These are phyloP conservation scores for Nephelium lappaceum DNA, from an alignment of 345 rosid genomes.

Conservation along the genomic window DNA sequence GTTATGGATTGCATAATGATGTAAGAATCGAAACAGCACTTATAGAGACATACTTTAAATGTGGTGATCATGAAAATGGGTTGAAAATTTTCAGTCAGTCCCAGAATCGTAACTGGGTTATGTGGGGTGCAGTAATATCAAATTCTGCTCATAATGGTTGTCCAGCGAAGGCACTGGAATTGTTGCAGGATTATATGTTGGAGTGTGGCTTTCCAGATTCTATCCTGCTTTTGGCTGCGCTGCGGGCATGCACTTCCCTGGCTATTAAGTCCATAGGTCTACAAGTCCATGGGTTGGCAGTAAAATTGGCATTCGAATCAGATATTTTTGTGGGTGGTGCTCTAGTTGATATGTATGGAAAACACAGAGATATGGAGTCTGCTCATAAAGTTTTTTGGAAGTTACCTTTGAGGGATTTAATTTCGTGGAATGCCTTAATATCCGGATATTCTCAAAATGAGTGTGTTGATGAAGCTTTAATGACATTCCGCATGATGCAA, in stretches of 20 bases:
- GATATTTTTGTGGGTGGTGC: slow-evolving; percentile 46
- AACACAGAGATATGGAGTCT: slow-evolving; percentile 38
- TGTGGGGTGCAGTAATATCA: slow-evolving; percentile 47
- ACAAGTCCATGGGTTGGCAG: slow-evolving; percentile 43
- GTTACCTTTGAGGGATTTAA: slow-evolving; percentile 38
- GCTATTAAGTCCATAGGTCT: slow-evolving; percentile 32
- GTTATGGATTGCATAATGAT: slow-evolving; percentile 39
- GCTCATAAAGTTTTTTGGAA: slow-evolving; percentile 35
- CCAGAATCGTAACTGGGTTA: slow-evolving; percentile 31
- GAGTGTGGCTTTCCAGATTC: slow-evolving; percentile 41
- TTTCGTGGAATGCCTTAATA: slow-evolving; percentile 51
- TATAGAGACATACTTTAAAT: slow-evolving; percentile 47
- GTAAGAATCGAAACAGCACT: slow-evolving; percentile 42
- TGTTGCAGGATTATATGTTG: slow-evolving; percentile 35
- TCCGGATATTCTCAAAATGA: slow-evolving; percentile 46
- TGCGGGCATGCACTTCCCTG: slow-evolving; percentile 48
- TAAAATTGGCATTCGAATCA: slow-evolving; percentile 33
- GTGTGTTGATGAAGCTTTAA: slow-evolving; percentile 34
- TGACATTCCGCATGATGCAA: slow-evolving; percentile 38
- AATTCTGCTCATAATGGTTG: slow-evolving; percentile 33
- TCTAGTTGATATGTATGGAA: slow-evolving; percentile 51
- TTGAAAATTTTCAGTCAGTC: slow-evolving; percentile 36
- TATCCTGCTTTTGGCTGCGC: slow-evolving; percentile 37
- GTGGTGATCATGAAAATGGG: slow-evolving; percentile 39
- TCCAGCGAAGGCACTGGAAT: slow-evolving; percentile 34